These are phyloP conservation scores for Verbascum thapsus DNA, from an alignment of 257 asterid species.

Conservation along the genomic window DNA sequence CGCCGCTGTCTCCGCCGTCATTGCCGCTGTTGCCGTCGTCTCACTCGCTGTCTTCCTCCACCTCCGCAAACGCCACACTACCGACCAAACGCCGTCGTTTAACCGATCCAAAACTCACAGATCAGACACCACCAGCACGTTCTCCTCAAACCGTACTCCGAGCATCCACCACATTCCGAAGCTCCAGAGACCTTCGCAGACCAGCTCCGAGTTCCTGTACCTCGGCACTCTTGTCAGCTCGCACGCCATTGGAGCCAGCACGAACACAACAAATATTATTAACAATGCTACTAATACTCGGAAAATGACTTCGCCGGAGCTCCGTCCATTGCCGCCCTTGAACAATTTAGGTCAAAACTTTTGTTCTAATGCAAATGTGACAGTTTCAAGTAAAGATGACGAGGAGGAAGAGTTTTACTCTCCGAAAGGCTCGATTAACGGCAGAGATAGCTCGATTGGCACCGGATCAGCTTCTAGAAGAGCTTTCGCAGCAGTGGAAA, in stretches of 20 bases:
- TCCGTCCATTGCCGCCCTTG: constrained; percentile 84
- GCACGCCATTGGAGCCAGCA: constrained; percentile 45
- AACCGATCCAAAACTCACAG: constrained; percentile 50
- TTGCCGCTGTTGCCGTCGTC: constrained; percentile 59
- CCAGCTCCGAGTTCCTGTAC: constrained; percentile 89
- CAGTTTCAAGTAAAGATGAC: constrained; percentile 49
- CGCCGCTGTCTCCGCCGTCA: constrained; percentile 59
- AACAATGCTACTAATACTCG: constrained; percentile 36
- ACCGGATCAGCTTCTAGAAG: constrained; percentile 71
- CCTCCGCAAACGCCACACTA: constrained; percentile 44
- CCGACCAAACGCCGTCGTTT: constrained; percentile 20
- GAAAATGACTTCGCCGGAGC: constrained; percentile 85
- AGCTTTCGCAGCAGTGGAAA: constrained; percentile 51
- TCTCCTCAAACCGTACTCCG: constrained; percentile 32
- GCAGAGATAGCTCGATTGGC: constrained; percentile 61
- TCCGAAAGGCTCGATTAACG: constrained; percentile 70
- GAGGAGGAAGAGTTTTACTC: constrained; percentile 75
- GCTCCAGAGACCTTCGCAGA: constrained; percentile 81
- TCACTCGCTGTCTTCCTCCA: constrained; percentile 61
- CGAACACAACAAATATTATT: too few species aligned
- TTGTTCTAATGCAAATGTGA: constrained; percentile 40
- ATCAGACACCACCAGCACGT: constrained; percentile 56
- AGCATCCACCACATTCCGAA: constrained; percentile 50
- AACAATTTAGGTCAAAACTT: constrained; percentile 34
- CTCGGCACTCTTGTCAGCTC: constrained; percentile 86